phyloP scores from a whole-genome alignment of 1,284 basidiomycete genomes.

The Ustilago crameri region DNA sequence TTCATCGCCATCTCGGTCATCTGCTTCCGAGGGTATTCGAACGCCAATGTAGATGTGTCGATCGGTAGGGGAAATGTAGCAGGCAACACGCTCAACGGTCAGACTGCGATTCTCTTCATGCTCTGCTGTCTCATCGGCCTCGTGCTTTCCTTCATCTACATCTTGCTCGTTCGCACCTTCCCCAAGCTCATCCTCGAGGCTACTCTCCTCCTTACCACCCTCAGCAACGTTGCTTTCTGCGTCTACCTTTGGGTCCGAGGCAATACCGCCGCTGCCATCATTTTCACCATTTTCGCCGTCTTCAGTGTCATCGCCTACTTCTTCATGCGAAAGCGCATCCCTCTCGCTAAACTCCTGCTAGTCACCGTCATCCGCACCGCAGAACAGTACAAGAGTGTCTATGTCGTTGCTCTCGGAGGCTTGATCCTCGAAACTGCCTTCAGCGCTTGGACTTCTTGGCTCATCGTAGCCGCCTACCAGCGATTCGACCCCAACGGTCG shows the following conservation, averaged over 20 bases:
- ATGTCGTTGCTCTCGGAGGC: conserved; percentile 54
- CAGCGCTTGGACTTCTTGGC: conserved; percentile 58
- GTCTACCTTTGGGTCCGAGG: conserved; percentile 55
- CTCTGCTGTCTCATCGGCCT: conserved; percentile 76
- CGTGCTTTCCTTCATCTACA: conserved; percentile 71
- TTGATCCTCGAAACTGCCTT: conserved; percentile 56
- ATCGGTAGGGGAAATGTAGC: conserved; percentile 73
- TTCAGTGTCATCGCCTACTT: conserved; percentile 60
- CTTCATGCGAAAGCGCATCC: conserved; percentile 61
- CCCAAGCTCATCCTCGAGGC: conserved; percentile 72
- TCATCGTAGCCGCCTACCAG: conserved; percentile 59
- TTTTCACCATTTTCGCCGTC: conserved; percentile 64
- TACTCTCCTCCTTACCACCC: conserved; percentile 52
- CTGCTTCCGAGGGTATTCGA: conserved; percentile 58
- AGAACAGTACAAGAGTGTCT: conserved; percentile 56
- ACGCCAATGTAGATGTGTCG: conserved; percentile 27
- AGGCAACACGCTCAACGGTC: conserved; percentile 78
- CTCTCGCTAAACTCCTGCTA: conserved; percentile 59
- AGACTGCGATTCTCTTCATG: conserved; percentile 77
- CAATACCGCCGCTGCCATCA: conserved; percentile 55
- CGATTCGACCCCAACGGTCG: conserved; percentile 53
- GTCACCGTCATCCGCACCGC: conserved; percentile 57
- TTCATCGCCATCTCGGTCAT: conserved; percentile 69
- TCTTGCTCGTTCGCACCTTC: conserved; percentile 77
- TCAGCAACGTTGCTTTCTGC: conserved; percentile 54